Base-by-base conservation (phyloP, 306 rosid species). In the Prunus dulcis region DNA sequence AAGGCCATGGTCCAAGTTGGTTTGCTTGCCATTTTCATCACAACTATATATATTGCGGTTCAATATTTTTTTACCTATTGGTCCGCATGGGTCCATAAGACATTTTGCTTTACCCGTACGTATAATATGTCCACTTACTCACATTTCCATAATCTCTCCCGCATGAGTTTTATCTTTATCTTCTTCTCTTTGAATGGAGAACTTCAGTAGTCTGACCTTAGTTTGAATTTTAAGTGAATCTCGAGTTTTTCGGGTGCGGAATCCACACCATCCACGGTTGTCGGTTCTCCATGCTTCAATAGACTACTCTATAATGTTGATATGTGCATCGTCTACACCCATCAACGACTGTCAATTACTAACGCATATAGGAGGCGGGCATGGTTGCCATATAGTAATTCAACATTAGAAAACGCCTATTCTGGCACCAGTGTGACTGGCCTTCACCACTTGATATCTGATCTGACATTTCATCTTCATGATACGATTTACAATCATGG, bases 391-490 rank as follows among this genome's bases (percentile, higher is more conserved):
- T 57, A 17, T 43, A 6, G 76, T 41, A 41, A 49, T 56, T 43
- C 12, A 41, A 73, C 67, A 41, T 5, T 25, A 57, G 19, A 55
- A 57, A 72, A 57, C 66, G 43, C 51, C 76, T 0, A 41, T 25
- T 55, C 23, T 58, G 67, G 45, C 43, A 41, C 38, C 5, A 11
- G 55, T 10, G 34, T 3, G 38, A 56, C 23, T 55, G 67, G 25
- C 51, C 76, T 41, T 53, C 67, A 41, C 55, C 23, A 56, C 58
- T 69, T 50, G 9, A 27, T 17, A 27, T 27, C 55, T 72, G 25
- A n/a, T 65, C 50, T 65, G 69, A 38, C 47, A 65, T 45, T 43
- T 60, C 50, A 58, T 73, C 57, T 73, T 67, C 57, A 73, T n/a
- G 25, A 60, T 41, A 43, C 45, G 60, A 73, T 45, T 65, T 64